These are phyloP conservation scores for Boletus insuetus DNA, from an alignment of 768 basidiomycete genomes.

Conservation along the genomic window DNA sequence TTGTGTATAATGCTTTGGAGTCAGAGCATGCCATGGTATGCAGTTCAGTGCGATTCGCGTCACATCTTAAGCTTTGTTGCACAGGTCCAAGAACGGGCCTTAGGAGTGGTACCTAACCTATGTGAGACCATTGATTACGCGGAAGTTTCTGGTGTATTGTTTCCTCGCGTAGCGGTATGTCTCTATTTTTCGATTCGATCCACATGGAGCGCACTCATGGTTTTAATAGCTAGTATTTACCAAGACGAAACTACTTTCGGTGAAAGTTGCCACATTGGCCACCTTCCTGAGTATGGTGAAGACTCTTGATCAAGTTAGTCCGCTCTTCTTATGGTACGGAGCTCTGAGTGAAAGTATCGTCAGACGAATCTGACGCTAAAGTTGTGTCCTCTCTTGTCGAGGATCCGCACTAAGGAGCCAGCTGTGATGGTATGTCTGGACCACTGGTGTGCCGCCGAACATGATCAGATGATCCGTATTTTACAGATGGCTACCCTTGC, in stretches of 20 bases:
- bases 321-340: neutral
- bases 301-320: constrained; percentile 77
- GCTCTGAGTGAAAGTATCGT: constrained; percentile 1
- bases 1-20: constrained; percentile 94
- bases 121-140: constrained; percentile 95
- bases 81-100: constrained; percentile 88
- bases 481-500: constrained; percentile 78
- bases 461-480: constrained; percentile 1
- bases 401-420: constrained; percentile 95
- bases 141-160: constrained; percentile 85
- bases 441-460: neutral
- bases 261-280: constrained; percentile 86
- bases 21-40: constrained; percentile 85
- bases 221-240: constrained; percentile 79
- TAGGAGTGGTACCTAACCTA: constrained; percentile 78
- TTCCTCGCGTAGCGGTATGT: constrained; percentile 89
- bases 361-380: constrained; percentile 90
- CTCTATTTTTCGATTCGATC: constrained; percentile 2
- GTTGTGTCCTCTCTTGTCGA: constrained; percentile 89
- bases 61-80: constrained; percentile 1
- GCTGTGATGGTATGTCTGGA: constrained; percentile 71
- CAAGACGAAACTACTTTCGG: constrained; percentile 82
- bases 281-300: constrained; percentile 87
- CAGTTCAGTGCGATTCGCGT: neutral
- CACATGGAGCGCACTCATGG: constrained; percentile 8